A percentile compares a stretch with the other conserved stretches of the same genome.
Conservation (phyloP, 2,329 filamentous ascomycete species). For the Alternaria postmessia region DNA sequence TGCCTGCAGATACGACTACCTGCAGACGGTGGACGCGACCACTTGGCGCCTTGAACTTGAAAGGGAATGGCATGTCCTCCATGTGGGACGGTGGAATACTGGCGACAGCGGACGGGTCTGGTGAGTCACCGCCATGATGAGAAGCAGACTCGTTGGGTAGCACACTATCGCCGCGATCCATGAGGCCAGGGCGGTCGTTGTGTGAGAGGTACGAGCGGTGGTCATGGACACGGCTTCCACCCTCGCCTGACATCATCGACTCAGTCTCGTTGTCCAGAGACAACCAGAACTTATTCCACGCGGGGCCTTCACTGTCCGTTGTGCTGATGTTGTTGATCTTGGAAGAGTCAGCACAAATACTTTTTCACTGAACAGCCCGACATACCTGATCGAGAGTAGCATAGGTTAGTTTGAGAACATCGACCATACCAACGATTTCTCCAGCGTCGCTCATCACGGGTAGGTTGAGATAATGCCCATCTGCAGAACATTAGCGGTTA, state of each 20-base stretch:
- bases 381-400: conserved; percentile 92
- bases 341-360: conserved; percentile 13
- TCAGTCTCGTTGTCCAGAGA: conserved; percentile 95
- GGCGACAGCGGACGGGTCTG: conserved; percentile 69
- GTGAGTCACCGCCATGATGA: conserved; percentile 82
- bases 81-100: conserved; percentile 63
- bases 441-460: conserved; percentile 98
- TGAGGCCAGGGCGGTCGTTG: conserved; percentile 66
- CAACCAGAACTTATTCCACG: conserved; percentile 99
- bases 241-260: conserved; percentile 93
- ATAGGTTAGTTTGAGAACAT: conserved; percentile 97
- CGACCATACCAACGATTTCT: conserved; percentile 99
- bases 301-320: conserved; percentile 88
- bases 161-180: conserved; percentile 82
- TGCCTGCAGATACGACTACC: conserved; percentile 79
- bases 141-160: conserved; percentile 94
- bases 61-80: conserved; percentile 84
- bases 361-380: neutral
- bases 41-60: conserved; percentile 98
- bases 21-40: conserved; percentile 94
- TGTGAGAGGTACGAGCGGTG: conserved; percentile 83
- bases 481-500: conserved; percentile 57
- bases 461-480: conserved; percentile 97
- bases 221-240: conserved; percentile 73
- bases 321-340: conserved; percentile 89